phyloP scores from a whole-genome alignment of 2,329 filamentous ascomycete genomes.

The Juglanconis sp. region DNA sequence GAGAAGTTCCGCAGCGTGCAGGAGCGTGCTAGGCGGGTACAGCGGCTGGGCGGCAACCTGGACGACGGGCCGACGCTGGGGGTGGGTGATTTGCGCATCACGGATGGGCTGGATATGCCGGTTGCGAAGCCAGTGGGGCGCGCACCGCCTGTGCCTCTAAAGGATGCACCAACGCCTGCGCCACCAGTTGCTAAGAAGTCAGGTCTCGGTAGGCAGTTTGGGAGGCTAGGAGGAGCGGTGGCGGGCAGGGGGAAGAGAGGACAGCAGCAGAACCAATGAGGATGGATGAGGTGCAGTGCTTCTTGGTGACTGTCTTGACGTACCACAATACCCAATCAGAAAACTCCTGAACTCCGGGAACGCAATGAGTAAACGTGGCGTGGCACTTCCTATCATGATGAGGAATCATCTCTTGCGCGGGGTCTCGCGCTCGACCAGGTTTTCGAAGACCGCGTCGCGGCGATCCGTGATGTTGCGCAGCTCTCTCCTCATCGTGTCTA shows the following conservation, averaged over 20 bases:
- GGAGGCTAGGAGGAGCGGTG: conserved; percentile 68
- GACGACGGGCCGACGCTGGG: conserved; percentile 46
- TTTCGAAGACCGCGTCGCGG: conserved; percentile 74
- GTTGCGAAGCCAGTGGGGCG: conserved; percentile 33
- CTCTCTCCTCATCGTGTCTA: conserved; percentile 65
- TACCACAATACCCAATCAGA: not conserved
- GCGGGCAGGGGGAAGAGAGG: conserved; percentile 59
- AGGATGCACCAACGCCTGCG: conserved; percentile 44
- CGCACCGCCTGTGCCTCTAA: conserved; percentile 42
- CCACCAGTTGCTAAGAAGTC: conserved; percentile 54
- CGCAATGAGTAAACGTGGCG: not conserved
- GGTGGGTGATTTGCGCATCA: conserved; percentile 34
- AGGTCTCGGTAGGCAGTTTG: conserved; percentile 65
- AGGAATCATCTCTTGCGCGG: conserved; percentile 40
- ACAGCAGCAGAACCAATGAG: conserved; percentile 28
- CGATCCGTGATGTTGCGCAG: conserved; percentile 58
- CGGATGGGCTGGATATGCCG: conserved; percentile 34
- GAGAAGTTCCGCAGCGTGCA: conserved; percentile 94
- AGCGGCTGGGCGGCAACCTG: conserved; percentile 53
- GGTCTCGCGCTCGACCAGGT: conserved; percentile 61
- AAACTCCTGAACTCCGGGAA: not conserved
- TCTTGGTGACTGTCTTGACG: not conserved
- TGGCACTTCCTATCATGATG: not conserved
- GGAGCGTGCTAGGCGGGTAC: conserved; percentile 73
- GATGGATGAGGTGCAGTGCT: not conserved